These are phyloP conservation scores for Phialemonium atrogriseum DNA, from an alignment of 2,329 filamentous ascomycete genomes.

Conservation along the genomic window DNA sequence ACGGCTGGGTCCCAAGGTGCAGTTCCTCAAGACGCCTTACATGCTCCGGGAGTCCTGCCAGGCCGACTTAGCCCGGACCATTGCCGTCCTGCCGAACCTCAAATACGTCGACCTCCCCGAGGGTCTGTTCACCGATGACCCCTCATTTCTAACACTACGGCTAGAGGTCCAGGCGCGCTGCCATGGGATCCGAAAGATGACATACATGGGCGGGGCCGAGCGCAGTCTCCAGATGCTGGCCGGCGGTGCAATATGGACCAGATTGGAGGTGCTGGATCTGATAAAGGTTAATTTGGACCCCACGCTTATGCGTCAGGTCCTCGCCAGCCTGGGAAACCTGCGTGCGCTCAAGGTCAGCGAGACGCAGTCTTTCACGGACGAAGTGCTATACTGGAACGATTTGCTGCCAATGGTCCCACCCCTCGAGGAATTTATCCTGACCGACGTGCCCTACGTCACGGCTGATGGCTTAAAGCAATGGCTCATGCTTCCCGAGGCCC, in stretches of 20 bases:
- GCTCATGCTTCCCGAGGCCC: conserved; percentile 52
- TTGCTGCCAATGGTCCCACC: conserved; percentile 66
- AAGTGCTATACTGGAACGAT: conserved; percentile 60
- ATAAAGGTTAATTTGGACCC: conserved; percentile 62
- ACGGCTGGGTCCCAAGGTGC: conserved; percentile 59
- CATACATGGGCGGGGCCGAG: conserved; percentile 71
- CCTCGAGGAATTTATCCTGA: conserved; percentile 64
- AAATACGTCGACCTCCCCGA: conserved; percentile 87
- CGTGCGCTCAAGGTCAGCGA: conserved; percentile 68
- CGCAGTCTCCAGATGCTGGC: conserved; percentile 64
- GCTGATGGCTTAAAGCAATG: conserved; percentile 61
- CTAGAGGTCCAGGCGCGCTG: conserved; percentile 81
- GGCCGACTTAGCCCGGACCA: conserved; percentile 73
- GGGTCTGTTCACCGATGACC: conserved; percentile 76
- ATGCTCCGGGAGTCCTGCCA: conserved; percentile 89
- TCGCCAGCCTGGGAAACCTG: conserved; percentile 59
- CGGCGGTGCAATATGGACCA: conserved; percentile 56
- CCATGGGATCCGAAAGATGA: conserved; percentile 81
- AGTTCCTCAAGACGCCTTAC: conserved; percentile 83
- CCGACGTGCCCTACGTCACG: conserved; percentile 64
- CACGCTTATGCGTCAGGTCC: conserved; percentile 58
- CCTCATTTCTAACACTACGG: conserved; percentile 64
- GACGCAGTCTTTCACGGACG: conserved; percentile 64
- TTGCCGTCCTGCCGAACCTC: conserved; percentile 77
- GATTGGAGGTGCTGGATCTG: conserved; percentile 66